Evolutionary conservation across 2,329 filamentous ascomycete genomes (phyloP).

Genomic region (Penicillium sp.): DNA sequence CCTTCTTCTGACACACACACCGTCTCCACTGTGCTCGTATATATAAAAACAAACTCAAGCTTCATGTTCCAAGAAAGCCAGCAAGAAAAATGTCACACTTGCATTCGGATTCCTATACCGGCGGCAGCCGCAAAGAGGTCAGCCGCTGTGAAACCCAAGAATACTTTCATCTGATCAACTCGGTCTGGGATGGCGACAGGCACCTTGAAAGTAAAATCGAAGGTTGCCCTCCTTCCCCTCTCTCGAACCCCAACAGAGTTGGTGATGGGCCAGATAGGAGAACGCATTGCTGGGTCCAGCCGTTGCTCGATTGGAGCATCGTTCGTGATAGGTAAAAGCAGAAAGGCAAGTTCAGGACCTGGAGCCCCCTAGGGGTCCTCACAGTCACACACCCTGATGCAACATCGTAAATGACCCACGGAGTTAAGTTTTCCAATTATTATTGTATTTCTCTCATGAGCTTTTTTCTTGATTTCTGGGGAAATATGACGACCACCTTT

Average conservation of each 20-base stretch:
- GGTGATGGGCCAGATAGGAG: slow-evolving; percentile 3
- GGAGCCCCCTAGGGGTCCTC: slow-evolving; percentile 12
- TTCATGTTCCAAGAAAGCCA: slow-evolving; percentile 7
- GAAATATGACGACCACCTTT: slow-evolving; percentile 3
- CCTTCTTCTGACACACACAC: neutral
- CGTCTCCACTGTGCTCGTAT: slow-evolving; percentile 4
- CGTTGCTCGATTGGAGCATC: slow-evolving; percentile 12
- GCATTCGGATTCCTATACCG: slow-evolving; percentile 32
- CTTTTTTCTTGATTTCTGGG: slow-evolving; percentile 9
- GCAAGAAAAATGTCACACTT: slow-evolving; percentile 23
- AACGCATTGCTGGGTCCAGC: slow-evolving; percentile 1
- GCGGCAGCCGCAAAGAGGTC: slow-evolving; percentile 35
- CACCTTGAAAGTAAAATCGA: slow-evolving; percentile 8
- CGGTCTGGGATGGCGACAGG: slow-evolving; percentile 26
- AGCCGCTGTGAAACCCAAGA: slow-evolving; percentile 40
- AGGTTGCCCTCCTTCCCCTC: slow-evolving; percentile 4
- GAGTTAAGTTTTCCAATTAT: slow-evolving; percentile 11
- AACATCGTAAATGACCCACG: slow-evolving; percentile 22
- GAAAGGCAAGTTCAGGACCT: slow-evolving; percentile 3
- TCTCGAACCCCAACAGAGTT: neutral
- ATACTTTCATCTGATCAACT: slow-evolving; percentile 37
- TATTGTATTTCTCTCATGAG: neutral
- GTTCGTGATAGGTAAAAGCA: slow-evolving; percentile 9
- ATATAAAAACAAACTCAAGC: slow-evolving; percentile 25
- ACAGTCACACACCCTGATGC: slow-evolving; percentile 25